A percentile compares a stretch with the other conserved stretches of the same genome.
phyloP scores from a whole-genome alignment of 768 basidiomycete species.

The Termitomyces sp. region DNA sequence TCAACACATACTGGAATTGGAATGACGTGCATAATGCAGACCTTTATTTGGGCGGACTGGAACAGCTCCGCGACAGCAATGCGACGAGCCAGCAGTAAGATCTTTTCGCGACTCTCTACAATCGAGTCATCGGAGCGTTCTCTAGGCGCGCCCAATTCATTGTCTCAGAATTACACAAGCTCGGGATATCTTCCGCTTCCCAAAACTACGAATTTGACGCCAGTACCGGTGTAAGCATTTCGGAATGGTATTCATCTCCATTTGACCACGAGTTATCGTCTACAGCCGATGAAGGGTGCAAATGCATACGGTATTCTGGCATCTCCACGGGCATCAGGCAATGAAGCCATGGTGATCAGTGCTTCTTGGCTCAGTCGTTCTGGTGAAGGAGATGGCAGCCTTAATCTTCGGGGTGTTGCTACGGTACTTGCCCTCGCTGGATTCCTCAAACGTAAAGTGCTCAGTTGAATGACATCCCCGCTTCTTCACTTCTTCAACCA shows the following conservation, averaged over 20 bases:
- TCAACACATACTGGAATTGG: conserved; percentile 92
- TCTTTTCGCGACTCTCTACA: not conserved
- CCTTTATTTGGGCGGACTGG: conserved; percentile 67
- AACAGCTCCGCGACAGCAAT: conserved; percentile 58
- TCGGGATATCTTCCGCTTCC: conserved; percentile 67
- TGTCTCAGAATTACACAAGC: conserved; percentile 60
- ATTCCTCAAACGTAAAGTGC: conserved; percentile 71
- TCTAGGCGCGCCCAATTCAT: conserved; percentile 66
- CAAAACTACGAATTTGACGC: conserved; percentile 65
- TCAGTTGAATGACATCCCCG: not conserved
- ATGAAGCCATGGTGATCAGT: conserved; percentile 87
- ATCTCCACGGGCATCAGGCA: conserved; percentile 89
- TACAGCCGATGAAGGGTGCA: conserved; percentile 55
- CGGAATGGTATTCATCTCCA: not conserved
- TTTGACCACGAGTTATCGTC: conserved; percentile 1
- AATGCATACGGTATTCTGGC: conserved; percentile 83
- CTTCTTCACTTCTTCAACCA: conserved; percentile 1
- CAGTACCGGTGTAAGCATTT: conserved; percentile 43
- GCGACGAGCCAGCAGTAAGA: conserved; percentile 70
- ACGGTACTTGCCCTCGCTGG: conserved; percentile 81
- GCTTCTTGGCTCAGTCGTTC: conserved; percentile 84
- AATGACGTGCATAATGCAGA: conserved; percentile 86
- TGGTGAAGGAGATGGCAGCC: conserved; percentile 50
- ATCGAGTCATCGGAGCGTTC: conserved; percentile 1
- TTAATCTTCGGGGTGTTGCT: conserved; percentile 85